Evolutionary conservation across 1,139 yeast species (phyloP).

Genomic region (Arxiozyma slooffiae): DNA sequence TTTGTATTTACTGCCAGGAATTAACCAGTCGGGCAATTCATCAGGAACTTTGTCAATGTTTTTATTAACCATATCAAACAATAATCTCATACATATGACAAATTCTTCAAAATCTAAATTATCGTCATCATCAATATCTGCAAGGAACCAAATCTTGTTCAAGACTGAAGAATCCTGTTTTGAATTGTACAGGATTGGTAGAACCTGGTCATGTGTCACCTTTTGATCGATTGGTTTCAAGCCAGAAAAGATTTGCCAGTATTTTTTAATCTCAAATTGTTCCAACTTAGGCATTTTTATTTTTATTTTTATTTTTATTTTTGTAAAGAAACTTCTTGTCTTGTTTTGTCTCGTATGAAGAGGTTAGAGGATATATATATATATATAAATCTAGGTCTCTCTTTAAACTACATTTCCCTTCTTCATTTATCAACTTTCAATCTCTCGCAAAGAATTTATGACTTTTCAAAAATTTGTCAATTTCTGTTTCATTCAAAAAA

Average conservation of each 20-base stretch:
- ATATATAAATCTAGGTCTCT: neutral
- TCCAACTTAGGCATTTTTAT: constrained; percentile 49
- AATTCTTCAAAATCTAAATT: constrained; percentile 91
- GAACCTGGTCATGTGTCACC: constrained; percentile 75
- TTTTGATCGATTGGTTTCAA: constrained; percentile 70
- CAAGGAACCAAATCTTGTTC: constrained; percentile 78
- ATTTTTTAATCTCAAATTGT: constrained; percentile 90
- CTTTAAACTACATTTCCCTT: neutral
- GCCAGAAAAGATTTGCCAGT: constrained; percentile 94
- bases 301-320: too few relatives aligned
- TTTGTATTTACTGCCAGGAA: constrained; percentile 82
- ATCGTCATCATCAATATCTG: constrained; percentile 94
- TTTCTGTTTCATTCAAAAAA: too few relatives aligned
- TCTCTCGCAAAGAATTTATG: neutral
- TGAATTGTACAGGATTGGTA: constrained; percentile 81
- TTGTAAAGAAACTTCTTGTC: too few relatives aligned
- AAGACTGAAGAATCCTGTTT: constrained; percentile 67
- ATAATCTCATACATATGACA: constrained; percentile 91
- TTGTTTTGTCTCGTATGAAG: neutral
- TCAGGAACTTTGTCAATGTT: constrained; percentile 54
- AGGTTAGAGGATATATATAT: neutral
- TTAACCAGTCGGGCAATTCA: constrained; percentile 77
- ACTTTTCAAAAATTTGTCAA: too few relatives aligned
- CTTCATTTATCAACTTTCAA: neutral
- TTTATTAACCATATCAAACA: constrained; percentile 83